phyloP scores from a whole-genome alignment of 225 moss, liverwort and hornwort genomes.

The Pleurozium schreberi region DNA sequence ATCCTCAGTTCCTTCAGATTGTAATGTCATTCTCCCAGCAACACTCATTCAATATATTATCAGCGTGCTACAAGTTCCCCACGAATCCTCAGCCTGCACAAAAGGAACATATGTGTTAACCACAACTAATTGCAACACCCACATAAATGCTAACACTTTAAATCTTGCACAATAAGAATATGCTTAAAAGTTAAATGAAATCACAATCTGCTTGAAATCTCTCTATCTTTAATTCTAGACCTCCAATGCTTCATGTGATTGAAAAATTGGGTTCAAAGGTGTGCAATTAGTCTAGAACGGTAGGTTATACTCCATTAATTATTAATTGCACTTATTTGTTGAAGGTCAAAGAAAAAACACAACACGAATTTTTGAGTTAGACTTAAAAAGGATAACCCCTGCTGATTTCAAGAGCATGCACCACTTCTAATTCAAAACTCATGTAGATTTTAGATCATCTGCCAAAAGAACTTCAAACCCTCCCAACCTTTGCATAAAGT shows the following conservation, averaged over 20 bases:
- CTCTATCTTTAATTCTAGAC: too few relatives aligned
- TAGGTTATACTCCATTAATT: neutral
- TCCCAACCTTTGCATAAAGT: too few relatives aligned
- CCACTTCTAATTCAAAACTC: neutral
- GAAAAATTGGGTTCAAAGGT: neutral
- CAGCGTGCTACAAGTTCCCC: neutral
- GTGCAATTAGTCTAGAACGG: rapidly evolving
- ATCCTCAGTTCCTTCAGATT: neutral
- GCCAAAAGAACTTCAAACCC: too few relatives aligned
- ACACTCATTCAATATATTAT: too few relatives aligned
- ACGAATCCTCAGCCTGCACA: neutral
- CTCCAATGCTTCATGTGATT: neutral
- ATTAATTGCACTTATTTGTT: too few relatives aligned
- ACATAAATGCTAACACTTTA: neutral
- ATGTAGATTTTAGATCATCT: neutral
- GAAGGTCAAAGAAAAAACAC: too few relatives aligned
- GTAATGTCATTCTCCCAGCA: neutral
- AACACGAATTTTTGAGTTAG: neutral
- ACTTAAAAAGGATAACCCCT: neutral
- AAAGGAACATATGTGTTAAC: neutral
- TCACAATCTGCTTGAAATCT: too few relatives aligned
- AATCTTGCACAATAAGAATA: too few relatives aligned
- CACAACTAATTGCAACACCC: neutral
- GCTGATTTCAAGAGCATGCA: neutral
- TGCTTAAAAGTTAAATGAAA: neutral